phyloP scores from a whole-genome alignment of 2,329 filamentous ascomycete species.

The Pseudophaeomoniella oleicola region DNA sequence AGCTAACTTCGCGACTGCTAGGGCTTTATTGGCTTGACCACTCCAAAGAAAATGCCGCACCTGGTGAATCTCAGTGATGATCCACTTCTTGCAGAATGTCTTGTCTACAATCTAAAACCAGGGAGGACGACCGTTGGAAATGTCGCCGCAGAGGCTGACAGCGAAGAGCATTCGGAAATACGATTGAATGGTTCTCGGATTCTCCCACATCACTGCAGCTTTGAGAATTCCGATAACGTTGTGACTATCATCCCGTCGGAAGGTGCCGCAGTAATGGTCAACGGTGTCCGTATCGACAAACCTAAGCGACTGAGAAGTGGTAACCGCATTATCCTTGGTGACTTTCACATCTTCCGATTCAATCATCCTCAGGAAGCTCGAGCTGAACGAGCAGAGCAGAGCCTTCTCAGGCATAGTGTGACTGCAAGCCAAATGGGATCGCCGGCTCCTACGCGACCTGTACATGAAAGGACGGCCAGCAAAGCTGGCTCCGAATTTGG shows the following conservation, averaged over 20 bases:
- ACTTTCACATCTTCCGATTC: slow-evolving; percentile 98
- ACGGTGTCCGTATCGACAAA: slow-evolving; percentile 77
- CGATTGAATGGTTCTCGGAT: slow-evolving; percentile 89
- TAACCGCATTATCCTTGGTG: slow-evolving; percentile 86
- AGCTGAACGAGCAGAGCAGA: slow-evolving; percentile 79
- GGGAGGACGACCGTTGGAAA: slow-evolving; percentile 90
- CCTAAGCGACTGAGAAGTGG: slow-evolving; percentile 78
- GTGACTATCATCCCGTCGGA: slow-evolving; percentile 85
- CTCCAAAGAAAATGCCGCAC: slow-evolving; percentile 98
- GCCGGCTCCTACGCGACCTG: slow-evolving; percentile 45
- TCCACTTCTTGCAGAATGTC: slow-evolving; percentile 81
- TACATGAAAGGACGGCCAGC: slow-evolving; percentile 70
- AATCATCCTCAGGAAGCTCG: slow-evolving; percentile 94
- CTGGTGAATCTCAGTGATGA: slow-evolving; percentile 94
- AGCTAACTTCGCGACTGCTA: no score
- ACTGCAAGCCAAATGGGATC: slow-evolving; percentile 49
- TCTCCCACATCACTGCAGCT: slow-evolving; percentile 78
- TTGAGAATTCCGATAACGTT: slow-evolving; percentile 83
- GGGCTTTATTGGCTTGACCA: slow-evolving; percentile 89
- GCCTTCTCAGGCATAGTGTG: slow-evolving; percentile 70
- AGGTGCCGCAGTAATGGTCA: slow-evolving; percentile 96
- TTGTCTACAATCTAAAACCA: slow-evolving; percentile 96
- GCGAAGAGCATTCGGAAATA: slow-evolving; percentile 72
- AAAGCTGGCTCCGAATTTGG: slow-evolving; percentile 65
- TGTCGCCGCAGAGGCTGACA: slow-evolving; percentile 46